Base-by-base conservation (phyloP, 257 asterid genomes). In the Apocynum venetum region DNA sequence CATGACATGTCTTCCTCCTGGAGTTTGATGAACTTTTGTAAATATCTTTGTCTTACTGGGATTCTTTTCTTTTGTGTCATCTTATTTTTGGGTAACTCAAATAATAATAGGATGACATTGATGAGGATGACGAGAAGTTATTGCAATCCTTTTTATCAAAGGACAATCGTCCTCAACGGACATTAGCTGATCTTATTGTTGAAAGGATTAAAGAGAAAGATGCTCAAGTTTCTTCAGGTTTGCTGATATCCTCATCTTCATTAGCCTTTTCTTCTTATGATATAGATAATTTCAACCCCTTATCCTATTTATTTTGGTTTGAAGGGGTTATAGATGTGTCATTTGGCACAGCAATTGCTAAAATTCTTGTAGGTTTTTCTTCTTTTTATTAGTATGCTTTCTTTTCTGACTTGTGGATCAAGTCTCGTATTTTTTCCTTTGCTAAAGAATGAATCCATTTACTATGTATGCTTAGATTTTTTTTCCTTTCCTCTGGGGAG, bases 141-240 rank as follows among this genome's bases (percentile, higher is more conserved):
- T 79, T 91, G 77, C 96, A 90, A 77, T 86, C 93, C 61, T 96
- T 96, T 72, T 66, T 91, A 71, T 90, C 95, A 2, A 89, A 85
- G 71, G 93, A 88, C 35, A 81, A 84, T 71, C 81, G 80, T 38
- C 96, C 93, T 31, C 96, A 93, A 69, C 90, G 85, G 61, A 95
- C 97, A 38, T 85, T 95, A 86, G 98, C 97, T 31, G 97, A 96
- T 57, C 80, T 93, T 53, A 91, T 95, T 20, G 83, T 89, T 71
- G 88, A 89, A 82, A 90, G 85, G 86, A 85, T 91, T 77, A 91
- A 90, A 79, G 89, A 91, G 84, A 87, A 87, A 68, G 93, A 90
- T 86, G 91, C 92, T 59, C 91, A 88, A 79, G 89, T 92, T 86
- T 87, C 98, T 80, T 85, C 93, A 77, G 98, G 99, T 95, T 63